Base-by-base conservation (phyloP, 176 grass and related monocot genomes). In the Saccharum officinarum region DNA sequence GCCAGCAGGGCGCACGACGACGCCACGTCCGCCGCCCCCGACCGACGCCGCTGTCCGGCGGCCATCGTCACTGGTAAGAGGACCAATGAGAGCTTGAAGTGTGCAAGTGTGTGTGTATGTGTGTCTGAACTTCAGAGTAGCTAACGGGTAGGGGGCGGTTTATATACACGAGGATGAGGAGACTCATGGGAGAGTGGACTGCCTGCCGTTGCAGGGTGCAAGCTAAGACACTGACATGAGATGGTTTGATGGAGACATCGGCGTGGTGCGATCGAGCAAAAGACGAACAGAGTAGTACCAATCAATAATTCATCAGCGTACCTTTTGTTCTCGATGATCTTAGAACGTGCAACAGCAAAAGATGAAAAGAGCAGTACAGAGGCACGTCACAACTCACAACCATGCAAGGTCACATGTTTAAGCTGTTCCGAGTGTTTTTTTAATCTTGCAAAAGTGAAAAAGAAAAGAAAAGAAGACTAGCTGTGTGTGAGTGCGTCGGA, bases 1-100 rank as follows among this genome's bases (percentile, higher is more conserved):
- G 62, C 88, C 57, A 97, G 28, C 4, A 79, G 73, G 69, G 82
- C 83, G 67, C 82, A 93, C 90, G 92, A 94, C 22, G 90, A 86
- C 8, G 90, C 88, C n/a, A 87, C 82, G 47, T 94, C 90, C 23
- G 86, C 90, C 37, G 15, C 78, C 40, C 52, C 67, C 36, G n/a
- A 55, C 52, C 63, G 28, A 50, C 52, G 63, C 57, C 67, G 36
- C 84, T 67, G 25, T 42, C 46, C 46, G 14, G 36, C 10, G 45
- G 73, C 72, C 83, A 78, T 73, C 79, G 83, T 67, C 36, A 6
- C 44, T 11, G 15, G 6, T 52, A 14, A 2, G 18, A 50, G 52
- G 17, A 22, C 52, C 52, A 55, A 20, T 55, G 52, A 0, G 49
- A 55, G 52, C 18, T 55, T 55, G 10, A 52, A 52, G 47, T 46